Percentiles rank a stretch among this genome's conserved stretches.
Evolutionary conservation across 1,139 yeast genomes (phyloP).

Genomic region (Blastobotrys aristatus): DNA sequence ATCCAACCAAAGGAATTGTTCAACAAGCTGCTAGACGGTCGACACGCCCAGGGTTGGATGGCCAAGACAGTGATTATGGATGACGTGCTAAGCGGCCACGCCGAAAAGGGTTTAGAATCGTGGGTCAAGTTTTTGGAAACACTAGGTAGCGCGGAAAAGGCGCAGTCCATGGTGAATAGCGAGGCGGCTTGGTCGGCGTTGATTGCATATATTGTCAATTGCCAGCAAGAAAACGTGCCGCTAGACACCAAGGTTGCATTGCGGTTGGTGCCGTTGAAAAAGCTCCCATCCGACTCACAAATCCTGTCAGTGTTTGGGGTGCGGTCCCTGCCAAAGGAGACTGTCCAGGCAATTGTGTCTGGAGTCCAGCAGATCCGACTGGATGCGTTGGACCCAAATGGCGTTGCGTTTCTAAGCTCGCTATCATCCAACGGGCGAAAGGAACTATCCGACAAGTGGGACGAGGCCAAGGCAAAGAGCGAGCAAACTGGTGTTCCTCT

Average conservation of each 20-base stretch:
- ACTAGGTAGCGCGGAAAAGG: constrained; percentile 22
- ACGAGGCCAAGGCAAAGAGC: constrained; percentile 23
- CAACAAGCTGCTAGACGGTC: constrained; percentile 20
- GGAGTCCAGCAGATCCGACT: constrained; percentile 22
- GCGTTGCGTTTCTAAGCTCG: constrained; percentile 21
- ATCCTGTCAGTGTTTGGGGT: constrained; percentile 19
- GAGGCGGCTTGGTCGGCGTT: constrained; percentile 31
- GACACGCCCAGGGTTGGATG: constrained; percentile 28
- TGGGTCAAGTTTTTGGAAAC: constrained; percentile 36
- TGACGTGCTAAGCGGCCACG: constrained; percentile 24
- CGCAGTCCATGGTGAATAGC: constrained; percentile 24
- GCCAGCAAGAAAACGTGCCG: constrained; percentile 19
- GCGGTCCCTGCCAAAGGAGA: constrained; percentile 12
- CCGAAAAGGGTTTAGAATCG: constrained; percentile 31
- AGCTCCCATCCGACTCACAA: constrained; percentile 26
- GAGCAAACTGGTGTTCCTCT: constrained; percentile 19
- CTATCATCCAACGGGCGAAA: constrained; percentile 26
- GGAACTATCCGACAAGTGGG: constrained; percentile 24
- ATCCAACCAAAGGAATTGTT: constrained; percentile 18
- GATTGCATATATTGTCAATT: constrained; percentile 28
- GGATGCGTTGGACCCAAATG: constrained; percentile 21
- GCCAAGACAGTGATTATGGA: constrained; percentile 25
- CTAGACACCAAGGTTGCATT: constrained; percentile 28
- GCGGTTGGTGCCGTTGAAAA: constrained; percentile 30
- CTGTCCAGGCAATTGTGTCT: constrained; percentile 15